phyloP scores from a whole-genome alignment of 495 filamentous ascomycete genomes.

The Hypoxylon lienhwacheense region DNA sequence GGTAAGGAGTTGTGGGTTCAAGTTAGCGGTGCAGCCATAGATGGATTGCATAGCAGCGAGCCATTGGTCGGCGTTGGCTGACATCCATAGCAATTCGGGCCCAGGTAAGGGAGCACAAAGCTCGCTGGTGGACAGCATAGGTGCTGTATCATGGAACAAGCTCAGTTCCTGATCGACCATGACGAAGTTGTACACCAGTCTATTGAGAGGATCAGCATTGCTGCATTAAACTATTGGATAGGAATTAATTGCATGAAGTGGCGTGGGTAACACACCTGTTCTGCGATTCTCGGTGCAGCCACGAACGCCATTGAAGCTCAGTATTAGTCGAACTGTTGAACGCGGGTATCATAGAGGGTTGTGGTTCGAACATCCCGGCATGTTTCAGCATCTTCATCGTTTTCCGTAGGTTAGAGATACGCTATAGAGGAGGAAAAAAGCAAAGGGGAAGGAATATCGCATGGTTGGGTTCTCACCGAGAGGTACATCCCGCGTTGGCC shows the following conservation, averaged over 20 bases:
- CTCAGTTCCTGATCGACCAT: slow-evolving; percentile 68
- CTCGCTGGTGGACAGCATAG: slow-evolving; percentile 60
- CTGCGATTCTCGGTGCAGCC: slow-evolving; percentile 59
- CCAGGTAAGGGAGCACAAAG: slow-evolving; percentile 61
- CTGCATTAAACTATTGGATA: slow-evolving; percentile 17
- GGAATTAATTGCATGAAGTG: slow-evolving; percentile 7
- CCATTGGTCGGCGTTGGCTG: slow-evolving; percentile 50
- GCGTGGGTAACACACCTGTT: slow-evolving; percentile 52
- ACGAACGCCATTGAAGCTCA: slow-evolving; percentile 58
- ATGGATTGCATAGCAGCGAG: slow-evolving; percentile 51
- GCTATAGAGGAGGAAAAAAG: neutral
- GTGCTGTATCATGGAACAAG: slow-evolving; percentile 62
- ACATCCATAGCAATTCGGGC: slow-evolving; percentile 56
- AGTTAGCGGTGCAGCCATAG: slow-evolving; percentile 43
- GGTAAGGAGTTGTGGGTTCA: slow-evolving; percentile 42
- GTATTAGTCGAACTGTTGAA: slow-evolving; percentile 40
- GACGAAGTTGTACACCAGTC: slow-evolving; percentile 65
- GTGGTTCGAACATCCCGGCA: slow-evolving; percentile 53
- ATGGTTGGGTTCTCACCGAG: slow-evolving; percentile 48
- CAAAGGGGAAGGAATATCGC: neutral
- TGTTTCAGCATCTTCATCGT: slow-evolving; percentile 57
- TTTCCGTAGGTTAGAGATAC: slow-evolving; percentile 7
- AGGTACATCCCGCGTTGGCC: slow-evolving; percentile 70
- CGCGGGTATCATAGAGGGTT: slow-evolving; percentile 40
- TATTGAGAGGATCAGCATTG: slow-evolving; percentile 35